Conservation (phyloP, 805 yeast genomes). For the Hanseniaspora taiwanica region DNA sequence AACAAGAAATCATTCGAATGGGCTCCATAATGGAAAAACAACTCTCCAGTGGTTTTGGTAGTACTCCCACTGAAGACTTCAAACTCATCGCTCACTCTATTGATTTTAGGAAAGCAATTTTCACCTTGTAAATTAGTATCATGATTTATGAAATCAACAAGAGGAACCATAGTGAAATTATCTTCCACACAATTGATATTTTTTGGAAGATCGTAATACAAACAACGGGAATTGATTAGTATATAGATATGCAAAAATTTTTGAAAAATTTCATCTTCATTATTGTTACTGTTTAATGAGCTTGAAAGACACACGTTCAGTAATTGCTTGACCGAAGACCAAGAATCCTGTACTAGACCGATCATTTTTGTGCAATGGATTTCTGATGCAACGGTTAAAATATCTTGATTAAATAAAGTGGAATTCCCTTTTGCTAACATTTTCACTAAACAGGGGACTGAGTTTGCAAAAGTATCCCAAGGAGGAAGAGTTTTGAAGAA, state of each 20-base stretch:
- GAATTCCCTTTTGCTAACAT: constrained; percentile 1
- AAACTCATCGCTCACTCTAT: constrained; percentile 30
- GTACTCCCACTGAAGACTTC: neutral
- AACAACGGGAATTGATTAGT: constrained; percentile 82
- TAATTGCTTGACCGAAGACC: constrained; percentile 21
- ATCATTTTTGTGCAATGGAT: constrained; percentile 30
- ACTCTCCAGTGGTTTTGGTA: constrained; percentile 38
- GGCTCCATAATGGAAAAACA: constrained; percentile 72
- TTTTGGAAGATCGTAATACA: constrained; percentile 38
- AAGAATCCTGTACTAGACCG: constrained; percentile 34
- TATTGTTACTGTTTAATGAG: no score
- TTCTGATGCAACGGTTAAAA: constrained; percentile 33
- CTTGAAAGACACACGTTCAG: constrained; percentile 4
- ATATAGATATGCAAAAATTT: constrained; percentile 52
- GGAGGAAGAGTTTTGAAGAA: constrained; percentile 55
- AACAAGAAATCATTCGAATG: constrained; percentile 74
- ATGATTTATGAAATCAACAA: constrained; percentile 81
- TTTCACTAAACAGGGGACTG: constrained; percentile 54
- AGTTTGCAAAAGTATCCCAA: constrained; percentile 33
- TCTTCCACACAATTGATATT: constrained; percentile 41
- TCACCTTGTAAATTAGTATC: constrained; percentile 25
- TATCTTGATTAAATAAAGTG: constrained; percentile 9
- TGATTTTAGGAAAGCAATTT: constrained; percentile 40
- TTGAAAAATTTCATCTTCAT: neutral
- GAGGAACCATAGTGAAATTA: constrained; percentile 84